A percentile compares a stretch with the other conserved stretches of the same genome.
phyloP scores from a whole-genome alignment of 192 early-diverging fungal genomes.

The Linnemannia exigua region DNA sequence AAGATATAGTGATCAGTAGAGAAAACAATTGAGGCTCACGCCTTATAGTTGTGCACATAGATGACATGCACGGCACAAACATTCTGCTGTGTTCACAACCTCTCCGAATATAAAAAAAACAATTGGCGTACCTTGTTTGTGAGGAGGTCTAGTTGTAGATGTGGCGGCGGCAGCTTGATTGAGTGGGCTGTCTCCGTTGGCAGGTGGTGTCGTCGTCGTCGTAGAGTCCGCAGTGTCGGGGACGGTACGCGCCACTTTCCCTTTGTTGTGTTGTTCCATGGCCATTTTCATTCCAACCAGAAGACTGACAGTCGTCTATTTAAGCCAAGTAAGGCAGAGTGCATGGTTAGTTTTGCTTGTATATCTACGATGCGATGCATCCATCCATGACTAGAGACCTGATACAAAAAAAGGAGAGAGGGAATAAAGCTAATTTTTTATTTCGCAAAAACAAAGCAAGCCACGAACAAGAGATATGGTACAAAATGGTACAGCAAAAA shows the following conservation, averaged over 20 bases:
- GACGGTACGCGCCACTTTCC: not conserved
- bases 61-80: not conserved
- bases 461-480: not conserved
- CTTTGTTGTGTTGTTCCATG: constrained; percentile 36
- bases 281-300: constrained; percentile 42
- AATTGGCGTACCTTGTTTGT: not conserved
- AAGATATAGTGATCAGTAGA: not conserved
- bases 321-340: not conserved
- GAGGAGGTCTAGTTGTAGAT: not conserved
- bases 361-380: not conserved
- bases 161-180: not conserved
- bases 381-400: not conserved
- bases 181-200: not conserved
- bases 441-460: not conserved
- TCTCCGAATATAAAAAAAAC: not conserved
- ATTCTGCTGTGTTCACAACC: not conserved
- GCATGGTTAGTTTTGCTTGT: not conserved
- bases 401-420: not conserved
- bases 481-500: not conserved
- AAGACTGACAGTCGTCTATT: constrained; percentile 34
- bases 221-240: not conserved
- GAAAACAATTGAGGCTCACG: not conserved
- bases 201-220: not conserved
- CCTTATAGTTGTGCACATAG: not conserved
- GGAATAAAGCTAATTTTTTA: not conserved